Evolutionary conservation across 2,329 filamentous ascomycete genomes (phyloP).

Genomic region (Scytalidium lignicola): DNA sequence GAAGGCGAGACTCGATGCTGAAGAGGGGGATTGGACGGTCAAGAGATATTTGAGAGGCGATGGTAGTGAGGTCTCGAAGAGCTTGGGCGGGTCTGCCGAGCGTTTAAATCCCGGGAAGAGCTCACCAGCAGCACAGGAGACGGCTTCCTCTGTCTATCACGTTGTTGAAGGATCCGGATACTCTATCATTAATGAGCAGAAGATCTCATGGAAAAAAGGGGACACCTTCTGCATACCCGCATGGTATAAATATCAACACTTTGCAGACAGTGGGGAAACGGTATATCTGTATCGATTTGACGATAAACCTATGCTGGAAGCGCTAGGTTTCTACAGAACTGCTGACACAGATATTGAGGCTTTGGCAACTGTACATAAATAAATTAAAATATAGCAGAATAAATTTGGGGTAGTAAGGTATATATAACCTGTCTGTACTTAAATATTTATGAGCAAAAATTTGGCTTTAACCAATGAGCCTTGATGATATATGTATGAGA

Average conservation of each 20-base stretch:
- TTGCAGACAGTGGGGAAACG: slow-evolving; percentile 28
- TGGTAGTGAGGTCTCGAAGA: slow-evolving; percentile 36
- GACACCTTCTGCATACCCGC: slow-evolving; percentile 52
- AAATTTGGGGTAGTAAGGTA: no score
- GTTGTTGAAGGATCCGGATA: slow-evolving; percentile 42
- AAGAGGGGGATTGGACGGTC: slow-evolving; percentile 22
- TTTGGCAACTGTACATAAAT: slow-evolving; percentile 17
- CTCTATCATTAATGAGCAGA: slow-evolving; percentile 33
- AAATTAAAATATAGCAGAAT: no score
- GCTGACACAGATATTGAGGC: slow-evolving; percentile 35
- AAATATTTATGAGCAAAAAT: no score
- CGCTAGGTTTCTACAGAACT: slow-evolving; percentile 44
- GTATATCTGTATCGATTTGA: slow-evolving; percentile 50
- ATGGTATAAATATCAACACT: slow-evolving; percentile 46
- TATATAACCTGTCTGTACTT: no score
- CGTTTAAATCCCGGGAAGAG: slow-evolving; percentile 32
- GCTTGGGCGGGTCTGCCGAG: slow-evolving; percentile 42
- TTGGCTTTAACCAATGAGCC: no score
- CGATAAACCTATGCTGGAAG: slow-evolving; percentile 48
- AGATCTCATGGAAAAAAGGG: slow-evolving; percentile 39
- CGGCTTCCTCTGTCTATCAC: slow-evolving; percentile 48
- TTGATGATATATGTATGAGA: no score
- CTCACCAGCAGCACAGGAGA: slow-evolving; percentile 40
- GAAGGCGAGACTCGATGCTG: slow-evolving; percentile 31
- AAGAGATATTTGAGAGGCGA: slow-evolving; percentile 31